Evolutionary conservation across 2,329 filamentous ascomycete species (phyloP).

Genomic region (Trichoderma gracile): DNA sequence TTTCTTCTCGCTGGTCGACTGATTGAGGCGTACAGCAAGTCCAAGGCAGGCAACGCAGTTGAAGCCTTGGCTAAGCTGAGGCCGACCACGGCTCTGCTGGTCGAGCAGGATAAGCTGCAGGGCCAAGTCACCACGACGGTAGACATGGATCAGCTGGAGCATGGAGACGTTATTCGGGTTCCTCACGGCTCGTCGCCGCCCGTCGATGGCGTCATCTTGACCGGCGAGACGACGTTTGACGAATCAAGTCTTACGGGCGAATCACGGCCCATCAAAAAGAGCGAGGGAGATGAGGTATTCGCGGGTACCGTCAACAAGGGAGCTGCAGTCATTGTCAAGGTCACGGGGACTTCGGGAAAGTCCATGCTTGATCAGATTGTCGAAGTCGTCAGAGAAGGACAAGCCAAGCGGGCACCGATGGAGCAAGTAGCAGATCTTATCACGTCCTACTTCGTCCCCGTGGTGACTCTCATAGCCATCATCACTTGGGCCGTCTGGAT

Average conservation of each 20-base stretch:
- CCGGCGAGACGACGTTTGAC: conserved; percentile 71
- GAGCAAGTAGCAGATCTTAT: conserved; percentile 72
- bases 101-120: conserved; percentile 48
- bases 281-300: conserved; percentile 63
- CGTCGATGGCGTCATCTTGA: conserved; percentile 70
- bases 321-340: conserved; percentile 59
- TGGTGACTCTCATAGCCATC: conserved; percentile 68
- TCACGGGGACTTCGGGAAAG: conserved; percentile 65
- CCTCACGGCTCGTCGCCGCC: conserved; percentile 80
- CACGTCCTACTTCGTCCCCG: conserved; percentile 75
- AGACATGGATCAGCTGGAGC: conserved; percentile 70
- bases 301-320: conserved; percentile 75
- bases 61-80: conserved; percentile 75
- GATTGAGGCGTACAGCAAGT: conserved; percentile 88
- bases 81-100: conserved; percentile 72
- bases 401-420: conserved; percentile 72
- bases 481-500: conserved; percentile 74
- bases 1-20: conserved; percentile 77
- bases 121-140: conserved; percentile 45
- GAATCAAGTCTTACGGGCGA: conserved; percentile 89
- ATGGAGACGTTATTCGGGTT: conserved; percentile 72
- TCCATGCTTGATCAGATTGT: conserved; percentile 83
- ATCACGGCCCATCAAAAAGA: conserved; percentile 66
- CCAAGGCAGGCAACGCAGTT: conserved; percentile 84
- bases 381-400: conserved; percentile 72